A percentile compares a stretch with the other conserved stretches of the same genome.
Evolutionary conservation across 2,329 filamentous ascomycete genomes (phyloP).

Genomic region (Exophiala viscosa): DNA sequence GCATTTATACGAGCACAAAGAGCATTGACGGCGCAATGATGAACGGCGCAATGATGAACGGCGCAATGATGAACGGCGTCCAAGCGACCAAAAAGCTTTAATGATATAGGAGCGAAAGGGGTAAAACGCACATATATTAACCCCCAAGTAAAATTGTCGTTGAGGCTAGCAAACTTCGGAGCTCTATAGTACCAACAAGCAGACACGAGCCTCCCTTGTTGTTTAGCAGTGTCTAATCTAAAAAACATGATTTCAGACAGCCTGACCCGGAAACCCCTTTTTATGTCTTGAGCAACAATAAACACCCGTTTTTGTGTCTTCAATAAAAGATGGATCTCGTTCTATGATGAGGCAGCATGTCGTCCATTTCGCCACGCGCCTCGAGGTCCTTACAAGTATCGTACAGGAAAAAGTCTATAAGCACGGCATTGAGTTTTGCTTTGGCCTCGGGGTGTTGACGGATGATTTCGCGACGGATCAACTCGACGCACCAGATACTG

Average conservation of each 20-base stretch:
- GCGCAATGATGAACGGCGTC: background rate
- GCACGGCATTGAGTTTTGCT: constrained; percentile 68
- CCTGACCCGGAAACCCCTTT: too few species aligned
- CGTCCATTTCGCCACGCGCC: constrained; percentile 33
- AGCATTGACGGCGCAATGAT: background rate
- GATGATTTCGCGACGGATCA: constrained; percentile 77
- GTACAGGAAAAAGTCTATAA: constrained; percentile 97
- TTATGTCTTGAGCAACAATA: too few species aligned
- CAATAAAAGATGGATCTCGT: constrained; percentile 29
- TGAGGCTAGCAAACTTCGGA: too few species aligned
- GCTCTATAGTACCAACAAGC: background rate
- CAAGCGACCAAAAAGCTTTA: background rate
- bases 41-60: background rate
- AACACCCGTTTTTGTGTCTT: background rate
- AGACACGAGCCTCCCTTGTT: background rate
- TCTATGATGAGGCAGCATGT: constrained; percentile 42
- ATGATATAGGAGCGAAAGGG: too few species aligned
- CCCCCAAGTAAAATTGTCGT: too few species aligned
- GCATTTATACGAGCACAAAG: background rate
- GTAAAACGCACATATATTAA: too few species aligned
- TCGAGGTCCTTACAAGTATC: constrained; percentile 89
- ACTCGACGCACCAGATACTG: constrained; percentile 93
- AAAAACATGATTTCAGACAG: background rate
- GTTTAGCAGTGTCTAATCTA: background rate
- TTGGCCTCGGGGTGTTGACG: constrained; percentile 57